These are phyloP conservation scores for Geranomyces michiganensis DNA, from an alignment of 192 early-diverging fungal genomes.

Conservation along the genomic window DNA sequence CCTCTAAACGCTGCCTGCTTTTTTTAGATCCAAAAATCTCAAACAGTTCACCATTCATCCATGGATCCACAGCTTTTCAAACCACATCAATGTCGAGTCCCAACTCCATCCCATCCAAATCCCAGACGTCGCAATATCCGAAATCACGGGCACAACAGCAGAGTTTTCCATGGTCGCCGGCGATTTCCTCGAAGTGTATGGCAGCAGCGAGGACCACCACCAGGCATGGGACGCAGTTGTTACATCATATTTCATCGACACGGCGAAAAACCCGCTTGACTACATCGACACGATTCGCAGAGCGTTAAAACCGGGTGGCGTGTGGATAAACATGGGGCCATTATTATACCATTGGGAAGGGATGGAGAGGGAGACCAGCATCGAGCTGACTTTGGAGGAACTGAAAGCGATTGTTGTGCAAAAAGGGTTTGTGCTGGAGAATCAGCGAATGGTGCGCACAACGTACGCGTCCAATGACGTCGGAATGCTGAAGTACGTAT, in stretches of 20 bases:
- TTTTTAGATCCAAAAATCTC: constrained; percentile 47
- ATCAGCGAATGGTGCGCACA: constrained; percentile 61
- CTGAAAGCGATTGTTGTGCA: constrained; percentile 53
- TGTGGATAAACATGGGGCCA: constrained; percentile 63
- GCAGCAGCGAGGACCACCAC: background rate
- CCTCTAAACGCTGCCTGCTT: background rate
- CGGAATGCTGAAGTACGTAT: constrained; percentile 81
- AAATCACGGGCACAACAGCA: constrained; percentile 62
- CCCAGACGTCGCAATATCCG: constrained; percentile 80
- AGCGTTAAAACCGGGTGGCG: constrained; percentile 64
- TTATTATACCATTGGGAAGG: constrained; percentile 95
- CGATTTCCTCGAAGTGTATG: constrained; percentile 84
- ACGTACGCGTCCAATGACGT: constrained; percentile 76
- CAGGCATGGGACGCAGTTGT: constrained; percentile 84
- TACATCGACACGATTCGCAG: constrained; percentile 85
- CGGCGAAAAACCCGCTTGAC: constrained; percentile 87
- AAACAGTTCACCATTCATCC: constrained; percentile 81
- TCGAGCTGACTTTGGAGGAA: constrained; percentile 88
- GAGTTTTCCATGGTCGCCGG: constrained; percentile 97
- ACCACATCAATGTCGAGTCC: constrained; percentile 59
- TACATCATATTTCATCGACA: constrained; percentile 98
- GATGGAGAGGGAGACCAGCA: constrained; percentile 72
- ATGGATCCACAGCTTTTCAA: constrained; percentile 91
- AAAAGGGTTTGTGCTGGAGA: constrained; percentile 71
- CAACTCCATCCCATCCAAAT: constrained; percentile 72